A percentile compares a stretch with the other conserved stretches of the same genome.
Conservation (phyloP, 257 asterid genomes). For the Apocynum venetum region DNA sequence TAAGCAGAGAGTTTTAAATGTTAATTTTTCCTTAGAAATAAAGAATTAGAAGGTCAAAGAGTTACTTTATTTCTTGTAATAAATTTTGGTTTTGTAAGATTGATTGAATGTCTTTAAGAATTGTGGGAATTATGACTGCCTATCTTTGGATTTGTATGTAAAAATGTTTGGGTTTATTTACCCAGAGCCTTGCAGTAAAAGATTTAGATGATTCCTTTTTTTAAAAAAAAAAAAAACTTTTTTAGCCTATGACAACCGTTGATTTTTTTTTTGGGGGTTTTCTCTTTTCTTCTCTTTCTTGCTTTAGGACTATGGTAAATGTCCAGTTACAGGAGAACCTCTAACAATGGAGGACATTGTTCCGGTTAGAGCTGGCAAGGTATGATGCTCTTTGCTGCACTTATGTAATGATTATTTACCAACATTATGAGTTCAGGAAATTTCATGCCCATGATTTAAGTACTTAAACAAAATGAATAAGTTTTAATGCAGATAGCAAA, state of each 20-base stretch:
- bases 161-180: neutral
- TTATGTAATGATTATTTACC: neutral
- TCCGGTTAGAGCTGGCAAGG: slow-evolving; percentile 88
- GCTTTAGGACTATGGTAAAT: slow-evolving; percentile 83
- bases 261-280: neutral
- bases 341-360: slow-evolving; percentile 75
- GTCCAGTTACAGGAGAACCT: slow-evolving; percentile 94
- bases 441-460: neutral
- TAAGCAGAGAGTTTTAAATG: neutral
- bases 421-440: neutral
- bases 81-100: neutral
- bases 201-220: neutral
- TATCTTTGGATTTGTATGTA: neutral
- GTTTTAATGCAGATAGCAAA: slow-evolving; percentile 65
- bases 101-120: neutral
- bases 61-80: neutral
- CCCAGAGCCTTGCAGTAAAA: neutral
- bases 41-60: neutral
- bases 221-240: too few species aligned
- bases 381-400: slow-evolving; percentile 15
- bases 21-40: neutral
- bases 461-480: slow-evolving; percentile 3
- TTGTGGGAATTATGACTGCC: neutral
- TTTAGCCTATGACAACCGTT: neutral
- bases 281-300: slow-evolving; percentile 3